Evolutionary conservation across 1,284 basidiomycete genomes (phyloP).

Genomic region (Malassezia restricta): DNA sequence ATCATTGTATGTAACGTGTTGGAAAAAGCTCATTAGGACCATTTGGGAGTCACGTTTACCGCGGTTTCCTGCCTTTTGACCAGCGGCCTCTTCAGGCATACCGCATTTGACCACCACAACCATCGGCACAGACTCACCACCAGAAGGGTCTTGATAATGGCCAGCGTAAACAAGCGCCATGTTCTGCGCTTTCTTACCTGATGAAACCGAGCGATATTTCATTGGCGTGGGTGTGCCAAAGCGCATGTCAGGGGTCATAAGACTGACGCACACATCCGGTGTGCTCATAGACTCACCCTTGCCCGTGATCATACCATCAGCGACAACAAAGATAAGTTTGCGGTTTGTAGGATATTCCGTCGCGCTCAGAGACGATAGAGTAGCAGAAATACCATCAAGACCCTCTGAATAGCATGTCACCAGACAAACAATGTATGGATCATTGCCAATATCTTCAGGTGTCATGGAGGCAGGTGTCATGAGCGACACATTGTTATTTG

Average conservation of each 20-base stretch:
- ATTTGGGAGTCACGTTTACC: constrained; percentile 98
- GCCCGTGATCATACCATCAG: constrained; percentile 98
- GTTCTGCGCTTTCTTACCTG: constrained; percentile 78
- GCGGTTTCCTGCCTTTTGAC: constrained; percentile 91
- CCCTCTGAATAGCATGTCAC: constrained; percentile 98
- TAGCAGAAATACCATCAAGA: constrained; percentile 76
- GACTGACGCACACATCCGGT: constrained; percentile 84
- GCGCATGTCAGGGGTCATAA: constrained; percentile 82
- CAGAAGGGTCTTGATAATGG: constrained; percentile 61
- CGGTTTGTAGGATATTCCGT: constrained; percentile 82
- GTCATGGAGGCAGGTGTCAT: constrained; percentile 22
- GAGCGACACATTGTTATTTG: background rate
- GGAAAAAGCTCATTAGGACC: constrained; percentile 99
- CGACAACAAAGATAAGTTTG: constrained; percentile 86
- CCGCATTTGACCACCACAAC: constrained; percentile 95
- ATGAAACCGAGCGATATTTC: constrained; percentile 81
- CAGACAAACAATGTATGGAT: constrained; percentile 85
- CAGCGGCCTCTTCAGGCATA: constrained; percentile 57
- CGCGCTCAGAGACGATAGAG: constrained; percentile 77
- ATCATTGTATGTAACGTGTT: constrained; percentile 95
- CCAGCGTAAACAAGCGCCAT: constrained; percentile 97
- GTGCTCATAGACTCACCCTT: constrained; percentile 86
- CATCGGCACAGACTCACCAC: constrained; percentile 80
- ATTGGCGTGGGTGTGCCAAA: constrained; percentile 94
- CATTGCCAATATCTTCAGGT: constrained; percentile 47